Evolutionary conservation across 331 rosid genomes (phyloP), one percentile per base, ranked within the genome.

Genomic region (Malus hybrid): DNA sequence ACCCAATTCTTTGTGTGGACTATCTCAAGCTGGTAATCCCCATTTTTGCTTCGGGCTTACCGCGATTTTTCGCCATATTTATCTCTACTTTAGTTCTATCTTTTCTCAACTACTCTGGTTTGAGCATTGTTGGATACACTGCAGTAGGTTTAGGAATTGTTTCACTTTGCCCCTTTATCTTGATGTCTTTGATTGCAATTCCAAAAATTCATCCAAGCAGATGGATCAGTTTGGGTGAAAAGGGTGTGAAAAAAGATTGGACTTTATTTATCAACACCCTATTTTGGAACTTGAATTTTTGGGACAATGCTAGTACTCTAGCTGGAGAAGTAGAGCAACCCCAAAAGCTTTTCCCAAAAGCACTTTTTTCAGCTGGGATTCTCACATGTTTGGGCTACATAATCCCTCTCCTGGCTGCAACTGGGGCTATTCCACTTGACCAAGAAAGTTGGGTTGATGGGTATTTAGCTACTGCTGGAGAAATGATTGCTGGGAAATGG

Each of bases 401-500:
- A 28, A 14, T 79, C 7, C 79, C 86, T 19, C 83, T 83, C 31
- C 10, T 79, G 46, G 84, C 81, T 18, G 84, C 76, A 4, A 79
- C 48, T 42, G 86, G 86, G 7, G 78, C 81, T 28, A 36, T 83
- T 20, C 63, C 72, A 42, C 76, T 83, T 3, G 70, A 76, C 18
- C 86, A 84, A 62, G 71, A 46, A 10, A 70, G 27, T 11, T 86
- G 88, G 90, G 83, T 36, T 36, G 52, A 73, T 36, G 90, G 90
- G 29, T 84, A 76, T 50, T 71, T 65, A 20, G 86, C 86, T 1
- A 29, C 65, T 24, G 81, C 80, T 7, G 86, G 86, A 1, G 86
- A 77, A 57, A 32, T 83, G 57, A 81, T 86, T 18, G 88, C 77
- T 6, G 90, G 90, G n/a, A 86, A 83, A 63, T 84, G 90, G 88